These are phyloP conservation scores for Sporothrix phasma DNA, from an alignment of 2,329 filamentous ascomycete genomes.

Conservation along the genomic window DNA sequence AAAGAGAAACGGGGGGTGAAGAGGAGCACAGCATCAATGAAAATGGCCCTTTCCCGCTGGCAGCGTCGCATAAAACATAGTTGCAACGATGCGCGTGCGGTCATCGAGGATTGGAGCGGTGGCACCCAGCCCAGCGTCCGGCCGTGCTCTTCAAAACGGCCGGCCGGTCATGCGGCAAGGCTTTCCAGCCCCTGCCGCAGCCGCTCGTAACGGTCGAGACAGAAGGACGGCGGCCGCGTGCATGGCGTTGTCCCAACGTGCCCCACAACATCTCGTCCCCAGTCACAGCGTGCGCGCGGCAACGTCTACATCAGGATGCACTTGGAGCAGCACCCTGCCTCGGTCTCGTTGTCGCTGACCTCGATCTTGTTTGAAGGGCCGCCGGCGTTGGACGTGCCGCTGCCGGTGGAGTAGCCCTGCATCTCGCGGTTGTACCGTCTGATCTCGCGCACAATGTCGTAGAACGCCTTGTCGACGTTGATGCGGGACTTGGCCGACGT, in stretches of 20 bases:
- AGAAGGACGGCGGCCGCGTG: background rate
- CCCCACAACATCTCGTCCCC: background rate
- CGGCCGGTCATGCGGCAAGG: background rate
- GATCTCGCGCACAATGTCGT: constrained; percentile 96
- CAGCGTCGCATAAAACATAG: background rate
- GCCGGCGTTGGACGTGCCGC: constrained; percentile 51
- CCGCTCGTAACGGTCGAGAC: background rate
- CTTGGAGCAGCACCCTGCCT: constrained; percentile 64
- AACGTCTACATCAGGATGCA: constrained; percentile 19
- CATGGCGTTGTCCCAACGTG: background rate
- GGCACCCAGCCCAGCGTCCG: background rate
- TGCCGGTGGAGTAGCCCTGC: constrained; percentile 70
- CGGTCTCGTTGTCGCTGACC: constrained; percentile 57
- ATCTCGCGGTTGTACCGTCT: constrained; percentile 97
- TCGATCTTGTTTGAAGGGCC: constrained; percentile 66
- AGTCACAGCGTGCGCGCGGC: background rate
- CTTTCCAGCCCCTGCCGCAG: background rate
- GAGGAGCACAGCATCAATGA: background rate
- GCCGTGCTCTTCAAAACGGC: background rate
- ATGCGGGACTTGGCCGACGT: constrained; percentile 96
- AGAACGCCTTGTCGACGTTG: constrained; percentile 98
- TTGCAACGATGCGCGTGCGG: background rate
- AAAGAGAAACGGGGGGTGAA: background rate
- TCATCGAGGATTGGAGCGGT: background rate
- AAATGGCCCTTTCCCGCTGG: background rate